phyloP scores from a whole-genome alignment of 2,329 filamentous ascomycete genomes.

The Cladosporium sp. region DNA sequence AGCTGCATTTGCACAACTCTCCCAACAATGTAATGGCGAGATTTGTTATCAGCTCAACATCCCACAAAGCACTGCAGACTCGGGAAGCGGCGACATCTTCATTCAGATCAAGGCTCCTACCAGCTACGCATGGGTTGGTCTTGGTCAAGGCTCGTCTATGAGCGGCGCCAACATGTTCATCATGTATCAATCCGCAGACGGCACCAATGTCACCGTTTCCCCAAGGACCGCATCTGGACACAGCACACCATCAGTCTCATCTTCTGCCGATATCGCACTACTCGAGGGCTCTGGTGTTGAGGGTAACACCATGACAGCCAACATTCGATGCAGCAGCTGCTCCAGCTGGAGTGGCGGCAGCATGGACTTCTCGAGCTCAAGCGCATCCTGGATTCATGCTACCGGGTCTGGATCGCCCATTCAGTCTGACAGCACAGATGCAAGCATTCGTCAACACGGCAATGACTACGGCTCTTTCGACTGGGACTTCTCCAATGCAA shows the following conservation, averaged over 20 bases:
- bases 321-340: conserved; percentile 57
- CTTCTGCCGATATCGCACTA: conserved; percentile 47
- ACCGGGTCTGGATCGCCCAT: conserved; percentile 48
- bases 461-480: conserved; percentile 38
- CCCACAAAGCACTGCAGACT: conserved; percentile 52
- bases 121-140: conserved; percentile 54
- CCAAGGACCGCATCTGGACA: conserved; percentile 51
- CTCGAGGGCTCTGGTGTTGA: conserved; percentile 56
- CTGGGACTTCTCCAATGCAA: conserved; percentile 51
- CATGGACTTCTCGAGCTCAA: conserved; percentile 49
- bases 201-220: conserved; percentile 59
- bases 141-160: conserved; percentile 59
- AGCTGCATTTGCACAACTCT: conserved; percentile 25
- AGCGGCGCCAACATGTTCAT: conserved; percentile 59
- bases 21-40: conserved; percentile 25
- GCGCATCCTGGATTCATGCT: conserved; percentile 55
- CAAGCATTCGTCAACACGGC: conserved; percentile 49
- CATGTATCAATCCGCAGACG: conserved; percentile 54
- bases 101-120: conserved; percentile 58
- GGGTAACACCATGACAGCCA: conserved; percentile 56
- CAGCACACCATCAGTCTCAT: conserved; percentile 44
- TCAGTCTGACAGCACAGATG: conserved; percentile 47
- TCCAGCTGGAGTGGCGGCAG: conserved; percentile 53
- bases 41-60: conserved; percentile 57
- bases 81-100: conserved; percentile 56